Base-by-base conservation (phyloP, 805 yeast genomes). In the Sugiyamaella smithiae region DNA sequence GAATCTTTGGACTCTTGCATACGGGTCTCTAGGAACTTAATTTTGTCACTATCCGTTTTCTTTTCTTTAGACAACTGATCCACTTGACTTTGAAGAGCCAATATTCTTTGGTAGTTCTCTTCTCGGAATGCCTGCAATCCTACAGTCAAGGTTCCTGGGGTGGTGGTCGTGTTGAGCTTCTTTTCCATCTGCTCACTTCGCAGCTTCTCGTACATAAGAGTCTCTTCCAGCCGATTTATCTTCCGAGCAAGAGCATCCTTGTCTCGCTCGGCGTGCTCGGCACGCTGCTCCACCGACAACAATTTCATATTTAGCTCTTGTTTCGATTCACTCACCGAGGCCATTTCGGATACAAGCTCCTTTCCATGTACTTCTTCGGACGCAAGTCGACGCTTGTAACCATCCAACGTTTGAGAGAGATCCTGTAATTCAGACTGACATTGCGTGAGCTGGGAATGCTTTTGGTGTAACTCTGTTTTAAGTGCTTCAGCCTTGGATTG, bases 51-150 rank as follows among this genome's bases (percentile, higher is more conserved):
- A 31, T 50, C 50, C 11, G 33, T 24, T 11, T 32, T 40, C 19
- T 43, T 46, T 5, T 35, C 44, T 7, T 24, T 31, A n/a, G 42
- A 16, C 16, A 50, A 45, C 25, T 38, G 37, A 11, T 50, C 49
- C 24, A 50, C 40, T 14, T 26, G 43, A n/a, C 31, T 40, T 29
- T 50, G 50, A 1, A 50, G 45, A 12, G 43, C 31, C 22, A 32
- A 28, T 7, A 45, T 31, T 11, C 52, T 41, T 16, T 49, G 44
- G 28, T 49, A 49, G 17, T 46, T 45, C 36, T 49, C 49, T 20
- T 40, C 25, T 23, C 41, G 47, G 33, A 49, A 49, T 16, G 52
- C 48, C 23, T 49, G 52, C 9, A 47, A 37, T 28, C 49, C 52
- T 5, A 26, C 42, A 12, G 25, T 32, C 11, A 46, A 17, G 4